phyloP scores from a whole-genome alignment of 148 eudicot genomes.

The Vaccinium darrowii region DNA sequence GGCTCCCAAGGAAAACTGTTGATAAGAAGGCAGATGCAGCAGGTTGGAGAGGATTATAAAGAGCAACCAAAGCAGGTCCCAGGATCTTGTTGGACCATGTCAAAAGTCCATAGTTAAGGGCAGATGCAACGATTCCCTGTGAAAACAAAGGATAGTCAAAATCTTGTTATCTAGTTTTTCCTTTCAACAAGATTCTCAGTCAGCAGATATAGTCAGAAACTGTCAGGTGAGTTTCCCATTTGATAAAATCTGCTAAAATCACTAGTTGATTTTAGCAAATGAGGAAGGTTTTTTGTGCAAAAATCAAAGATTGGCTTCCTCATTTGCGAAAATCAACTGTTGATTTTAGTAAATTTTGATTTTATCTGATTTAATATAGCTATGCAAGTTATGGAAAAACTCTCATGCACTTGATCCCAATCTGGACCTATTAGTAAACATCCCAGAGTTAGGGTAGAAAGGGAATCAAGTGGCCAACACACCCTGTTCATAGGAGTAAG shows the following conservation, averaged over 20 bases:
- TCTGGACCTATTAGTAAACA: not conserved
- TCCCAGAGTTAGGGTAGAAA: not conserved
- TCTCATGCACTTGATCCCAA: not conserved
- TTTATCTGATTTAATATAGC: not conserved
- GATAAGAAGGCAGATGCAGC: constrained; percentile 78
- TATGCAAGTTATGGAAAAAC: not conserved
- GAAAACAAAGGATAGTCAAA: not conserved
- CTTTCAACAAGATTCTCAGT: not conserved
- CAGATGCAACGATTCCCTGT: constrained; percentile 83
- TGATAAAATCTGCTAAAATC: no score
- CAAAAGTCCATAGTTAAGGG: constrained; percentile 68
- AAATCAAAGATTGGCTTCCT: no score
- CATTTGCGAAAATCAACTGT: no score
- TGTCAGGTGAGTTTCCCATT: no score
- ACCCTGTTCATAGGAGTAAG: not conserved
- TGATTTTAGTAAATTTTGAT: no score
- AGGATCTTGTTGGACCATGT: constrained; percentile 87
- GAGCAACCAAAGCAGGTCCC: constrained; percentile 87
- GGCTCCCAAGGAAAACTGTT: constrained; percentile 69
- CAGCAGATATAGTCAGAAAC: not conserved
- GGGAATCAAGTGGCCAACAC: not conserved
- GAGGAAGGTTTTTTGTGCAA: no score
- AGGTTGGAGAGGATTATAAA: constrained; percentile 89
- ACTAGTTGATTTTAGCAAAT: no score
- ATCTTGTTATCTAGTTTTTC: not conserved